phyloP scores from a whole-genome alignment of 257 asterid genomes.

The Dorcoceras hygrometricum region DNA sequence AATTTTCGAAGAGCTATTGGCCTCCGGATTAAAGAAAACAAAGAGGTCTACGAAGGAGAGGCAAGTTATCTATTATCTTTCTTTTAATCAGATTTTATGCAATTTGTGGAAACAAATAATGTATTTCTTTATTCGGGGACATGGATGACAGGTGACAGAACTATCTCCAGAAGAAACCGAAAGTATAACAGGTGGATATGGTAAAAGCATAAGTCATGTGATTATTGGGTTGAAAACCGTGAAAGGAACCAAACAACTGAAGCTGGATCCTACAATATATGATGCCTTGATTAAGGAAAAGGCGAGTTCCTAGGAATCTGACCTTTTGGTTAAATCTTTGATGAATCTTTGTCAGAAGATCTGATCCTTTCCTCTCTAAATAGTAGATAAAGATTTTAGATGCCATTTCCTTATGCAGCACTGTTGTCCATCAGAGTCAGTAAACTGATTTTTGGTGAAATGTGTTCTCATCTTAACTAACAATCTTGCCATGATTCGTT shows the following conservation, averaged over 20 bases:
- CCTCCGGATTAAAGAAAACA: constrained; percentile 87
- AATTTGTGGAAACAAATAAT: neutral
- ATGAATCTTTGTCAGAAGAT: neutral
- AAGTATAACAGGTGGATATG: constrained; percentile 93
- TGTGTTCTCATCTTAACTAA: constrained; percentile 2
- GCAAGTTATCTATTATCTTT: constrained; percentile 30
- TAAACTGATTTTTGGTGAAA: constrained; percentile 16
- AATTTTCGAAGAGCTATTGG: constrained; percentile 94
- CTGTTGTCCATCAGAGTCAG: neutral
- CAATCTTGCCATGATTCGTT: neutral
- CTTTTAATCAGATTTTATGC: neutral
- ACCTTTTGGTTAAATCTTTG: neutral
- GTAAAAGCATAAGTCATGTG: constrained; percentile 90
- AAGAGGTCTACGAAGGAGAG: constrained; percentile 99
- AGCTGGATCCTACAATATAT: constrained; percentile 91
- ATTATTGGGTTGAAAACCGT: constrained; percentile 91
- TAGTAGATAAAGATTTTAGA: neutral
- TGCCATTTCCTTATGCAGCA: neutral
- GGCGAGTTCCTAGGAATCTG: constrained; percentile 31
- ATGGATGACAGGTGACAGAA: constrained; percentile 71
- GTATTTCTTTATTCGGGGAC: neutral
- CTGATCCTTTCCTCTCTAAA: neutral
- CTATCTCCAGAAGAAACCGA: constrained; percentile 94
- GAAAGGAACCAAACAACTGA: constrained; percentile 90
- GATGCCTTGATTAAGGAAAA: constrained; percentile 94